Base-by-base conservation (phyloP, 2,329 filamentous ascomycete species). In the Fusarium virguliforme region DNA sequence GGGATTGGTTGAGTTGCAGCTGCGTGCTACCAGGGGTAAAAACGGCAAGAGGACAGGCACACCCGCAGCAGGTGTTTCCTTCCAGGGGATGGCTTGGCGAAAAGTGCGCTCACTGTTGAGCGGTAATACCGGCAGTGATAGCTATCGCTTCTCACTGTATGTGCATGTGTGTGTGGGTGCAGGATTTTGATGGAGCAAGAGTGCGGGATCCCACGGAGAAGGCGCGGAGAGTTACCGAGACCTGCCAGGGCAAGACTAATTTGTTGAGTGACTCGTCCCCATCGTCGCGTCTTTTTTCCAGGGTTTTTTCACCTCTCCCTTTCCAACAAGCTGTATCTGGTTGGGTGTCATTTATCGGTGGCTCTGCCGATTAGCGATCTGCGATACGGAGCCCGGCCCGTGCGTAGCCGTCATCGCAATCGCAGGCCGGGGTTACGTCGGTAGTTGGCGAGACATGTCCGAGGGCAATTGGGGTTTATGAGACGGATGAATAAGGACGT, bases 191-290 rank as follows among this genome's bases (percentile, higher is more conserved):
- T 59, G 56, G 56, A 59, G 24, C 12, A n/a, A 32, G 26, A n/a
- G 30, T n/a, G 28, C 34, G 41, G 57, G 15, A 51, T 28, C 30
- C n/a, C 30, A 35, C 41, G 56, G 56, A 46, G 30, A 34, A 43
- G 68, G 57, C 61, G 51, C 65, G 60, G 67, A 70, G 37, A 69
- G 54, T 59, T 63, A 46, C 68, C 68, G 68, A 72, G 65, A 51
- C 46, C 18, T 22, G 7, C 37, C 40, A 34, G 54, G 35, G 43
- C 38, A 41, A 30, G 64, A 5, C 37, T 38, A 65, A 68, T 71
- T 68, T 71, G 68, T 71, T 71, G 68, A 70, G 67, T 18, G 30
- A 24, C 30, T 34, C 40, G 26, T 13, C 18, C 26, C 43, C 43
- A 48, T 48, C 43, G 9, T 48, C 43, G 1, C 6, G 26, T 30